A percentile compares a stretch with the other conserved stretches of the same genome.
phyloP scores from a whole-genome alignment of 192 early-diverging fungal genomes.

The Gonapodya prolifera region DNA sequence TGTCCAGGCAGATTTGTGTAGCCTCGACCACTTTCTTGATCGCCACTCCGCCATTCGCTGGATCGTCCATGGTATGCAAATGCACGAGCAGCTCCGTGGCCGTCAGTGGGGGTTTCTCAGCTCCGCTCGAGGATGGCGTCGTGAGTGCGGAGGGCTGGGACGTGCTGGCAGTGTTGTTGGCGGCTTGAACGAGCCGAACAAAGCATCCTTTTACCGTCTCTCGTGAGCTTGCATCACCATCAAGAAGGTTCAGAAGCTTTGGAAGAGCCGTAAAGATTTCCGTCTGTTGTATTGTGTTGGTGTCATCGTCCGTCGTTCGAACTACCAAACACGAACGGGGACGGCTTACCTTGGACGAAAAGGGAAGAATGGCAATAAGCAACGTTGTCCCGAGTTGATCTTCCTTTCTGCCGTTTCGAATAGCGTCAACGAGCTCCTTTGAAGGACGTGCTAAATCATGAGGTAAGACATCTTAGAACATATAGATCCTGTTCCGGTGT shows the following conservation, averaged over 20 bases:
- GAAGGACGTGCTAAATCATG: conserved; percentile 21
- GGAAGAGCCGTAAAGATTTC: conserved; percentile 46
- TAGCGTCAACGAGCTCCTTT: conserved; percentile 37
- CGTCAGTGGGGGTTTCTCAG: conserved; percentile 24
- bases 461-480: not conserved
- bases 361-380: conserved; percentile 53
- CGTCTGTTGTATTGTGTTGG: conserved; percentile 15
- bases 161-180: conserved; percentile 1
- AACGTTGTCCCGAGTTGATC: conserved; percentile 46
- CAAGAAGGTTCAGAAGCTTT: conserved; percentile 44
- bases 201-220: conserved; percentile 49
- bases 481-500: not conserved
- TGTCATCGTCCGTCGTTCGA: conserved; percentile 6
- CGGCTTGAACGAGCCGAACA: conserved; percentile 34
- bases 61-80: conserved; percentile 57
- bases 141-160: conserved; percentile 1
- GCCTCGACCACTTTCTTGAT: conserved; percentile 42
- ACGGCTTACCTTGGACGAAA: conserved; percentile 30
- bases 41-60: conserved; percentile 21
- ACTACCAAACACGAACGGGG: conserved; percentile 16
- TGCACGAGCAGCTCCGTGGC: conserved; percentile 57
- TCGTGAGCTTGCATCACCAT: conserved; percentile 46
- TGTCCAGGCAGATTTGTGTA: conserved; percentile 58
- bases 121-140: not conserved
- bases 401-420: conserved; percentile 32